A percentile compares a stretch with the other conserved stretches of the same genome.
Conservation (phyloP, 202 grass and related monocot species). For the Saccharum hybrid region DNA sequence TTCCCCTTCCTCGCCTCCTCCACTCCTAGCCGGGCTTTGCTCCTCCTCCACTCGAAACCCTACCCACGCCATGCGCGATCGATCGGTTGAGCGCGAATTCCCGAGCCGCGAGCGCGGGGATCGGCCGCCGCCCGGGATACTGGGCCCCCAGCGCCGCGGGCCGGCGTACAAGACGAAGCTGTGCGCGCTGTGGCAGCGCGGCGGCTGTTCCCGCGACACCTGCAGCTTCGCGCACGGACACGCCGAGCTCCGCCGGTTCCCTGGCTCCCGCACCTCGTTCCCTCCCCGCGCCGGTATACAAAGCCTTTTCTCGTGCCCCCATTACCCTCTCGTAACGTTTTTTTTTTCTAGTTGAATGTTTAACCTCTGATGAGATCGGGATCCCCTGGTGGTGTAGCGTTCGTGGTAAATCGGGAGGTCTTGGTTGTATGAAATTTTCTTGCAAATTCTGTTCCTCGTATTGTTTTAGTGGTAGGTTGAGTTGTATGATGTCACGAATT, state of each 20-base stretch:
- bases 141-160: conserved; percentile 56
- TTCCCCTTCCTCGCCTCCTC: neutral
- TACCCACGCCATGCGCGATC: conserved; percentile 25
- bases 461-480: neutral
- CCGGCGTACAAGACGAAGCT: conserved; percentile 94
- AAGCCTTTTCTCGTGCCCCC: neutral
- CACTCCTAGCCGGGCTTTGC: conserved; percentile 31
- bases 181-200: conserved; percentile 70
- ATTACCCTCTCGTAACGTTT: neutral
- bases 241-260: conserved; percentile 60
- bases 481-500: neutral
- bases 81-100: conserved; percentile 33
- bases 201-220: conserved; percentile 70
- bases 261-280: conserved; percentile 46
- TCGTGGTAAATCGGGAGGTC: neutral
- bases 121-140: conserved; percentile 26
- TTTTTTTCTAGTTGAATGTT: neutral
- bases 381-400: conserved; percentile 31
- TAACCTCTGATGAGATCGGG: conserved; percentile 29
- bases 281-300: conserved; percentile 44
- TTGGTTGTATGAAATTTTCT: neutral
- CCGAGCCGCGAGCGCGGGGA: conserved; percentile 8
- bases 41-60: no score
- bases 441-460: neutral
- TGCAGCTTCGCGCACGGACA: conserved; percentile 86